Conservation (phyloP, 2,329 filamentous ascomycete species). For the Epichloe baconii region DNA sequence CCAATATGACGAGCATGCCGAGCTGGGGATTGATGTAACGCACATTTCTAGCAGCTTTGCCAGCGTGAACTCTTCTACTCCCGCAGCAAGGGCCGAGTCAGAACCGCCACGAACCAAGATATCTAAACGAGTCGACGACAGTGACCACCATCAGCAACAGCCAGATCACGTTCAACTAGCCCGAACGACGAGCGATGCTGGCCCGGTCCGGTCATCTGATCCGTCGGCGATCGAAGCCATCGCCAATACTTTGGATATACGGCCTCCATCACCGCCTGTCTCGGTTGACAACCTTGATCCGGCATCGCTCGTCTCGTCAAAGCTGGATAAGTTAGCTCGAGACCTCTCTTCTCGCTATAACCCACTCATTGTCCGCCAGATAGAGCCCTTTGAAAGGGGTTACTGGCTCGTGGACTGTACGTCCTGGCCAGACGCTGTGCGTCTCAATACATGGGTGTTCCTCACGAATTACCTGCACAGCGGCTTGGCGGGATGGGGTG, state of each 20-base stretch:
- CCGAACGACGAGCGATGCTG: slow-evolving; percentile 19
- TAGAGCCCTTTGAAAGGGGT: slow-evolving; percentile 54
- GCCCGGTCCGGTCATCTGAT: slow-evolving; percentile 8
- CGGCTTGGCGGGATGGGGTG: slow-evolving; percentile 53
- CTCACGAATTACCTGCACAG: slow-evolving; percentile 45
- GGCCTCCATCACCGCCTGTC: slow-evolving; percentile 39
- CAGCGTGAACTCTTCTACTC: slow-evolving; percentile 10
- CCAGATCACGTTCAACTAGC: slow-evolving; percentile 8
- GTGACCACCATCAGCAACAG: slow-evolving; percentile 6
- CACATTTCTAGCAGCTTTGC: slow-evolving; percentile 20
- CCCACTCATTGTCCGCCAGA: slow-evolving; percentile 23
- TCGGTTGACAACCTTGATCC: slow-evolving; percentile 32
- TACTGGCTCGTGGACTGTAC: slow-evolving; percentile 58
- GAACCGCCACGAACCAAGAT: slow-evolving; percentile 19
- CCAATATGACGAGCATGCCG: slow-evolving; percentile 2
- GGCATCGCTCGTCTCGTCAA: slow-evolving; percentile 41
- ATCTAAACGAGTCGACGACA: slow-evolving; percentile 7
- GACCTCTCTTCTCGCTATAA: slow-evolving; percentile 39
- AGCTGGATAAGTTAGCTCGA: slow-evolving; percentile 37
- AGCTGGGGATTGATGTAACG: slow-evolving; percentile 14
- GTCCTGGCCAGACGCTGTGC: slow-evolving; percentile 35
- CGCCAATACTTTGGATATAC: slow-evolving; percentile 33
- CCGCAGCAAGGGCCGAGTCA: slow-evolving; percentile 14
- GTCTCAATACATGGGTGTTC: slow-evolving; percentile 46
- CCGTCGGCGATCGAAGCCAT: slow-evolving; percentile 9